Conservation (phyloP, 306 rosid species). For the Aeschynomene evenia region DNA sequence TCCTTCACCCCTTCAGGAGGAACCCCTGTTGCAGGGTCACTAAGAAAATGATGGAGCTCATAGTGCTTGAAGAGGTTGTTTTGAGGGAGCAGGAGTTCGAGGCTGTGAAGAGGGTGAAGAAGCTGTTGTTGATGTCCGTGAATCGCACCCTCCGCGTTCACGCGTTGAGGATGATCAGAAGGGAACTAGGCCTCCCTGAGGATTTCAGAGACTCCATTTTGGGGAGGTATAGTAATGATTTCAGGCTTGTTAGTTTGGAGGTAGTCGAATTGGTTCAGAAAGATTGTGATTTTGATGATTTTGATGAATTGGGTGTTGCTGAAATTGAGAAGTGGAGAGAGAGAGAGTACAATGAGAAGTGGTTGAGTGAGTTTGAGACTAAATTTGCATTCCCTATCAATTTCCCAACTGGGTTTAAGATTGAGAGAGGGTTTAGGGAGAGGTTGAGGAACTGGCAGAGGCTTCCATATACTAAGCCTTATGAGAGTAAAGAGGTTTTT, state of each 20-base stretch:
- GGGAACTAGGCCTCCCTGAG: slow-evolving; percentile 69
- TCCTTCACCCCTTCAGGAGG: slow-evolving; percentile 50
- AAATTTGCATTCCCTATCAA: slow-evolving; percentile 64
- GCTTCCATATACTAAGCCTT: slow-evolving; percentile 69
- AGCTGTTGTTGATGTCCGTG: slow-evolving; percentile 62
- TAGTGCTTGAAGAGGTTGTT: slow-evolving; percentile 44
- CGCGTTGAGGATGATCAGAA: slow-evolving; percentile 66
- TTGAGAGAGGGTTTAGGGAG: slow-evolving; percentile 60
- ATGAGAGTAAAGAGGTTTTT: slow-evolving; percentile 52
- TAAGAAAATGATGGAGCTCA: slow-evolving; percentile 39
- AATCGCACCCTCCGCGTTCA: slow-evolving; percentile 57
- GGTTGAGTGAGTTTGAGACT: slow-evolving; percentile 80
- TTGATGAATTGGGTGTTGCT: slow-evolving; percentile 44
- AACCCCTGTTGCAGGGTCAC: slow-evolving; percentile 63
- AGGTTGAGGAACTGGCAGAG: slow-evolving; percentile 81
- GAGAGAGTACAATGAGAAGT: slow-evolving; percentile 68
- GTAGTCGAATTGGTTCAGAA: slow-evolving; percentile 53
- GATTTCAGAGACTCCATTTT: slow-evolving; percentile 76
- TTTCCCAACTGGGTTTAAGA: slow-evolving; percentile 67
- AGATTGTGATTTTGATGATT: slow-evolving; percentile 44
- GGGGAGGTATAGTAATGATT: slow-evolving; percentile 42
- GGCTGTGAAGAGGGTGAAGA: slow-evolving; percentile 56
- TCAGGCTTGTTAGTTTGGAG: slow-evolving; percentile 59
- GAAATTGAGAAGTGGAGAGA: slow-evolving; percentile 68
- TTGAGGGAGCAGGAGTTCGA: slow-evolving; percentile 47